Evolutionary conservation across 257 asterid species (phyloP).

Genomic region (Gynochthodes officinalis): DNA sequence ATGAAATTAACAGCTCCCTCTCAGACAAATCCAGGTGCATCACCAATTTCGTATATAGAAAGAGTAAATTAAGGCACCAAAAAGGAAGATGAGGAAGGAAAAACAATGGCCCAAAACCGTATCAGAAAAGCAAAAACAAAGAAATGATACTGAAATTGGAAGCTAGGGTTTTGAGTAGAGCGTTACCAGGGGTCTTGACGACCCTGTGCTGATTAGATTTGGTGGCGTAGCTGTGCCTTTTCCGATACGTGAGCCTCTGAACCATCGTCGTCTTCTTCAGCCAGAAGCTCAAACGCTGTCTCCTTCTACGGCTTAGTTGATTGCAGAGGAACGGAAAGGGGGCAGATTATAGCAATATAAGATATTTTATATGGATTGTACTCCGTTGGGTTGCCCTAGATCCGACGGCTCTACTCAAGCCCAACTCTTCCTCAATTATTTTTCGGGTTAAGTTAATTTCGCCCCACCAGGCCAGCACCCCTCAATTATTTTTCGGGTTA

Average conservation of each 20-base stretch:
- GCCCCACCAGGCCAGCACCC: too few species aligned
- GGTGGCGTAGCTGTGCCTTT: conserved; percentile 83
- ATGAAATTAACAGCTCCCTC: not conserved
- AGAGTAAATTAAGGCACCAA: not conserved
- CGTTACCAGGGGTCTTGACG: conserved; percentile 72
- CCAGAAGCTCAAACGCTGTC: not conserved
- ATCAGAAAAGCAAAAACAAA: not conserved
- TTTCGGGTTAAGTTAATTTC: not conserved
- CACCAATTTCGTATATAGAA: not conserved
- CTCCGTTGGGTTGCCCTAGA: conserved; percentile 27
- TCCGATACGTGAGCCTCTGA: conserved; percentile 71
- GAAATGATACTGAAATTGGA: not conserved
- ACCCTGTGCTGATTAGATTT: conserved; percentile 78
- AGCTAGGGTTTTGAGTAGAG: not conserved
- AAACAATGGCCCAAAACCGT: not conserved
- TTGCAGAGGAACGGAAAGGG: not conserved
- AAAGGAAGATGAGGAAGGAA: not conserved
- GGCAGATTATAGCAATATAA: accelerated
- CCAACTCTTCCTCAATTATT: not conserved
- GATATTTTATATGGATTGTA: conserved; percentile 9
- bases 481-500: too few species aligned
- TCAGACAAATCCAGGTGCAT: not conserved
- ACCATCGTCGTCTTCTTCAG: conserved; percentile 40
- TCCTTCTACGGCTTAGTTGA: not conserved
- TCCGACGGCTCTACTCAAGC: conserved; percentile 14